These are phyloP conservation scores for Fabrea salina DNA, from an alignment of 169 alveolate genomes.

Conservation along the genomic window DNA sequence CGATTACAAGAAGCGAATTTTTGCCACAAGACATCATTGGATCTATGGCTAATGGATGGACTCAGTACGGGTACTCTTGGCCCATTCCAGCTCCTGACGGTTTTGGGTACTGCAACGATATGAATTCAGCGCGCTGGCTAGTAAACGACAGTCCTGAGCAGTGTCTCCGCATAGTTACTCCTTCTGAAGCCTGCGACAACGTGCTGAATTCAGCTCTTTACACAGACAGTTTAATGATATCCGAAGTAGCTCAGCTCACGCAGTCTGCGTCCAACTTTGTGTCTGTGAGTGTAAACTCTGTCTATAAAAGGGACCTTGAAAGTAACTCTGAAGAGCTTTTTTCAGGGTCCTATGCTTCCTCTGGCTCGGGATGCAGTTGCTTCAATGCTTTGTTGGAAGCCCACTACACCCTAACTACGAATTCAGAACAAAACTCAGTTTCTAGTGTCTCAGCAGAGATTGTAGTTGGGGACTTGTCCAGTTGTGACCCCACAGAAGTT, in stretches of 20 bases:
- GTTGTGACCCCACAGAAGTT: background rate
- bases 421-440: background rate
- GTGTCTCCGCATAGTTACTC: background rate
- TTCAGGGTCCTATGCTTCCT: background rate
- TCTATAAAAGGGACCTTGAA: background rate
- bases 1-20: background rate
- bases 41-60: background rate
- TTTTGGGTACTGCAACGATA: conserved; percentile 3
- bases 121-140: background rate
- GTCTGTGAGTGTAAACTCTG: background rate
- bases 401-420: conserved; percentile 9
- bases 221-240: background rate
- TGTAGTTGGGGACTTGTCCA: background rate
- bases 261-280: background rate
- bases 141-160: background rate
- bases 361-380: background rate
- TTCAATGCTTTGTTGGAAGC: conserved; percentile 9
- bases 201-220: background rate
- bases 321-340: background rate
- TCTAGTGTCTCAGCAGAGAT: background rate
- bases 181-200: background rate
- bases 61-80: background rate
- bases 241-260: background rate
- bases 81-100: conserved; percentile 25
- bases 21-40: background rate